These are phyloP conservation scores for Puccinia polysora DNA, from an alignment of 1,284 basidiomycete genomes.

Conservation along the genomic window DNA sequence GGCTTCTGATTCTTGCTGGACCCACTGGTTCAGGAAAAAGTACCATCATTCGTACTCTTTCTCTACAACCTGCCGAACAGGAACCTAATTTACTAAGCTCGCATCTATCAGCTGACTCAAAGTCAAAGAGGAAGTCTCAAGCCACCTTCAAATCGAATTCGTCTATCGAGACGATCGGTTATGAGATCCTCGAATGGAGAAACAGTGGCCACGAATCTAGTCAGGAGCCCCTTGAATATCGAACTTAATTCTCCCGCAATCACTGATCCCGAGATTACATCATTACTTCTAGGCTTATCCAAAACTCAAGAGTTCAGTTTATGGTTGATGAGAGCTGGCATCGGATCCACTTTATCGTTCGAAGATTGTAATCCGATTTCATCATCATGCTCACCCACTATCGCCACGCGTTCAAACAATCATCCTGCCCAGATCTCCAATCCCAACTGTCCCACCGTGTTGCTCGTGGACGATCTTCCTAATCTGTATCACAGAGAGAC, in stretches of 20 bases:
- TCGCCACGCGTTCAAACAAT: neutral
- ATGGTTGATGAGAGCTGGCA: constrained; percentile 32
- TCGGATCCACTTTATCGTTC: constrained; percentile 13
- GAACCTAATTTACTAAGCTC: too few species aligned
- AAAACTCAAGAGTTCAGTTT: constrained; percentile 15
- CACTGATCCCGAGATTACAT: too few species aligned
- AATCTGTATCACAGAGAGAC: constrained; percentile 26
- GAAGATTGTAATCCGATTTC: neutral
- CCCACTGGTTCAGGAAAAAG: constrained; percentile 28
- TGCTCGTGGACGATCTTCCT: constrained; percentile 38
- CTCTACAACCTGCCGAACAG: neutral
- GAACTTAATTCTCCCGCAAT: neutral
- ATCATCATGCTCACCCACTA: too few species aligned
- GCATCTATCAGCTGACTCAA: neutral
- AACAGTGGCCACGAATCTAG: constrained; percentile 16
- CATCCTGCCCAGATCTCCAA: neutral
- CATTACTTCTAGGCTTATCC: neutral
- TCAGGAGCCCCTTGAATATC: too few species aligned
- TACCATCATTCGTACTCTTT: constrained; percentile 24
- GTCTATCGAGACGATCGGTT: constrained; percentile 2
- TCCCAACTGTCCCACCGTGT: neutral
- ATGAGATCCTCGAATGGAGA: constrained; percentile 37
- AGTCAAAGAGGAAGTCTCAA: too few species aligned
- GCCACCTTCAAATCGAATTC: neutral
- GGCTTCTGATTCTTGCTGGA: constrained; percentile 23